These are phyloP conservation scores for Apostasia ramifera DNA, from an alignment of 106 monocot genomes.

Conservation along the genomic window DNA sequence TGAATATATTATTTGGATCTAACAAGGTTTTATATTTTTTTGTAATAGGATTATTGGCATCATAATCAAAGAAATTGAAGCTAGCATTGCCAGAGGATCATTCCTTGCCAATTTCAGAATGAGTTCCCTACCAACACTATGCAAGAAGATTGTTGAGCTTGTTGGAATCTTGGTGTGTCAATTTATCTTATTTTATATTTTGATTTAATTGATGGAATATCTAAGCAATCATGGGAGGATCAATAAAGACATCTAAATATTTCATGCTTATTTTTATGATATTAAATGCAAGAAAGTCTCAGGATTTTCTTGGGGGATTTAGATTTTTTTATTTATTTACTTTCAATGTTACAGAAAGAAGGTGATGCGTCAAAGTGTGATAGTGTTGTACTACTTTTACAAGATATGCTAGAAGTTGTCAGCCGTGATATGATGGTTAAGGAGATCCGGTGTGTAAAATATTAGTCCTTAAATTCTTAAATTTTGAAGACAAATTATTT, in stretches of 20 bases:
- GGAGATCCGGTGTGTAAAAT: conserved; percentile 18
- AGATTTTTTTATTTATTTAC: background rate
- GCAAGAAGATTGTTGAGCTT: conserved; percentile 89
- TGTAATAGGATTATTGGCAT: conserved; percentile 74
- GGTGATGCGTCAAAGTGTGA: background rate
- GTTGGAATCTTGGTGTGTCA: conserved; percentile 73
- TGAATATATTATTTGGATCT: too few species aligned
- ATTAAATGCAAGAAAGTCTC: background rate
- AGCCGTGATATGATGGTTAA: conserved; percentile 75
- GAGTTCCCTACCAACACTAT: conserved; percentile 69
- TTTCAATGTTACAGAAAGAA: conserved; percentile 1
- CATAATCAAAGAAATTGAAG: conserved; percentile 89
- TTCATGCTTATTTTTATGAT: background rate
- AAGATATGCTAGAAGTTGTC: conserved; percentile 85
- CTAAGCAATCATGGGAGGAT: background rate
- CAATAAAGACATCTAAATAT: background rate
- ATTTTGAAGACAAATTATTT: background rate
- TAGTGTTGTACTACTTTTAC: conserved; percentile 62
- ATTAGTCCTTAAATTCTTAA: background rate
- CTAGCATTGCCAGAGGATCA: conserved; percentile 62
- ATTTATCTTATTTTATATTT: too few species aligned
- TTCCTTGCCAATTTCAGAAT: conserved; percentile 90
- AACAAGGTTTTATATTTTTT: too few species aligned
- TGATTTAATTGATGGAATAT: background rate
- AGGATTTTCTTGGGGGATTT: background rate